phyloP scores from a whole-genome alignment of 83 land plant genomes.

The Picea abies region DNA sequence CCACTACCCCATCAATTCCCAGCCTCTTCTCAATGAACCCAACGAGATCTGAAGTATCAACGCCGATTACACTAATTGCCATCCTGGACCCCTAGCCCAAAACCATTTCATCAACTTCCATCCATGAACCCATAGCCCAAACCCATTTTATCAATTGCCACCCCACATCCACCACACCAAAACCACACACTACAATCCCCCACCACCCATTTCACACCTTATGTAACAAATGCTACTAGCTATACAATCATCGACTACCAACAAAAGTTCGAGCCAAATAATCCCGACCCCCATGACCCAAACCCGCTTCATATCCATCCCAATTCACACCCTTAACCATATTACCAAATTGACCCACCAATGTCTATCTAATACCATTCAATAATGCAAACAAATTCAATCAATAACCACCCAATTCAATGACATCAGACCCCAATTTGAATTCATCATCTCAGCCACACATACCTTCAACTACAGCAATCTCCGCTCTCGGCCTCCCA shows the following conservation, averaged over 20 bases:
- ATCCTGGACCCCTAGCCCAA: background rate
- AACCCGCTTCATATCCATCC: background rate
- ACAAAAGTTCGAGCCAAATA: background rate
- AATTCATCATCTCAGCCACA: background rate
- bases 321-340: background rate
- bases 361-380: background rate
- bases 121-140: background rate
- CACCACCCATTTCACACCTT: background rate
- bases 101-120: background rate
- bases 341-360: background rate
- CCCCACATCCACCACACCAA: background rate
- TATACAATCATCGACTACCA: conserved; percentile 3
- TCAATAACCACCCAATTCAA: background rate
- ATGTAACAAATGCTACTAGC: conserved; percentile 1
- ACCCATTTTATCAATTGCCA: background rate
- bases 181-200: background rate
- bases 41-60: background rate
- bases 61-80: background rate
- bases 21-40: background rate
- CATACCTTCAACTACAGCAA: conserved; percentile 13
- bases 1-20: background rate
- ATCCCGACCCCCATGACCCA: background rate
- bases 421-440: background rate
- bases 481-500: background rate
- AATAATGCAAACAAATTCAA: background rate